phyloP scores from a whole-genome alignment of 352 stramenopile genomes.

The Aphanomyces euteiches region DNA sequence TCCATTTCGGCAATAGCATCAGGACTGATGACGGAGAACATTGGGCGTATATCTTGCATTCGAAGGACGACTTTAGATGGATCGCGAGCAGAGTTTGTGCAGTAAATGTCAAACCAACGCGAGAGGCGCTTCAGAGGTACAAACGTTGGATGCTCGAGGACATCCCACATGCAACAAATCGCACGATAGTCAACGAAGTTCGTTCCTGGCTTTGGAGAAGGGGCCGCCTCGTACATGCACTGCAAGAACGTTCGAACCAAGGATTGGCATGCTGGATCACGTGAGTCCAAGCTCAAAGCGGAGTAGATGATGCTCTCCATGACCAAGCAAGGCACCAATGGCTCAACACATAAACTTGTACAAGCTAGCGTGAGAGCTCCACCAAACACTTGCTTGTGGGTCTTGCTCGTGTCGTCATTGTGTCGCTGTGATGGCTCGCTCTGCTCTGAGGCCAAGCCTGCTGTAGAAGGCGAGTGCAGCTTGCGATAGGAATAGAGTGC shows the following conservation, averaged over 20 bases:
- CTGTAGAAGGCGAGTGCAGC: not conserved
- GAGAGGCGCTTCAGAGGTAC: not conserved
- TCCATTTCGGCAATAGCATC: not conserved
- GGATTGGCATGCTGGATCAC: not conserved
- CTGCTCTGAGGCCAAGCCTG: not conserved
- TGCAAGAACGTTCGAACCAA: not conserved
- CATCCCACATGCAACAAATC: conserved; percentile 15
- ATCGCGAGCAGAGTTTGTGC: not conserved
- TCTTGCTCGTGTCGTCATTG: not conserved
- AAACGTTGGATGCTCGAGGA: conserved; percentile 5
- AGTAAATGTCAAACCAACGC: conserved; percentile 2
- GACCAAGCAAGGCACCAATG: conserved; percentile 3
- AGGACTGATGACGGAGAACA: not conserved
- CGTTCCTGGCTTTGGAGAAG: not conserved
- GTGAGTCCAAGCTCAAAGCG: not conserved
- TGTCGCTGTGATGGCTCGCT: not conserved
- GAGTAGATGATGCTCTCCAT: conserved; percentile 11
- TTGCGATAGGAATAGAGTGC: not conserved
- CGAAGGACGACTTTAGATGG: not conserved
- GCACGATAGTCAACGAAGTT: conserved; percentile 10
- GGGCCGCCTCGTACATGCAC: not conserved
- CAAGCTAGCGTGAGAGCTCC: conserved; percentile 3
- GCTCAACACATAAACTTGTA: not conserved
- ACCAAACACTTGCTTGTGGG: not conserved
- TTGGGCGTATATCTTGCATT: not conserved